phyloP scores from a whole-genome alignment of 805 yeast genomes.

The Nakazawaea ambrosiae region DNA sequence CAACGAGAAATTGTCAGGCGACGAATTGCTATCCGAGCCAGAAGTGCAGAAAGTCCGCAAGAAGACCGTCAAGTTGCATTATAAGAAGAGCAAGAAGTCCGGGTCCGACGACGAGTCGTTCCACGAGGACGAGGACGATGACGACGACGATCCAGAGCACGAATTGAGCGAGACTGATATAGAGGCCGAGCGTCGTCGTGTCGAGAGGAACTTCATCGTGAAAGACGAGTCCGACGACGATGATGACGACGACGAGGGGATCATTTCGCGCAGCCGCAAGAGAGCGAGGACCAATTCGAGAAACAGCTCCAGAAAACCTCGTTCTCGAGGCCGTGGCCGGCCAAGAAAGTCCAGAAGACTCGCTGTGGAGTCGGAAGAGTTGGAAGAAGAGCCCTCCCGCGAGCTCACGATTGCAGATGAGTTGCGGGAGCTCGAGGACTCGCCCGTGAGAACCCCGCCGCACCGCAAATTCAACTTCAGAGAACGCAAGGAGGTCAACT shows the following conservation, averaged over 20 bases:
- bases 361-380: slow-evolving; percentile 13
- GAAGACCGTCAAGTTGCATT: slow-evolving; percentile 15
- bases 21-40: slow-evolving; percentile 9
- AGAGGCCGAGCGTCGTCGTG: slow-evolving; percentile 17
- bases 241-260: slow-evolving; percentile 16
- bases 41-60: not conserved
- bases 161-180: slow-evolving; percentile 15
- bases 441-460: slow-evolving; percentile 44
- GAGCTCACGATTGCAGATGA: slow-evolving; percentile 51
- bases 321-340: slow-evolving; percentile 7
- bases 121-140: slow-evolving; percentile 18
- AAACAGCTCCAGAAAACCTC: slow-evolving; percentile 7
- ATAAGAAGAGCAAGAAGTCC: slow-evolving; percentile 14
- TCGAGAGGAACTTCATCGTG: slow-evolving; percentile 15
- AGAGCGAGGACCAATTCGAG: not conserved
- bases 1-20: slow-evolving; percentile 17
- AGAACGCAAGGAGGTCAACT: slow-evolving; percentile 68
- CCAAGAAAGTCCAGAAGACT: slow-evolving; percentile 7
- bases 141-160: slow-evolving; percentile 17
- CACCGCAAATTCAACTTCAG: slow-evolving; percentile 44
- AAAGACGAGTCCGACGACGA: slow-evolving; percentile 17
- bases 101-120: slow-evolving; percentile 20
- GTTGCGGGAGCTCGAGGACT: slow-evolving; percentile 54
- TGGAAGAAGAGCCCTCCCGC: slow-evolving; percentile 15
- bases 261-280: slow-evolving; percentile 1